Percentiles rank a stretch among this genome's conserved stretches.
These are phyloP conservation scores for Blastobotrys aristatus DNA, from an alignment of 1,139 yeast species.

Conservation along the genomic window DNA sequence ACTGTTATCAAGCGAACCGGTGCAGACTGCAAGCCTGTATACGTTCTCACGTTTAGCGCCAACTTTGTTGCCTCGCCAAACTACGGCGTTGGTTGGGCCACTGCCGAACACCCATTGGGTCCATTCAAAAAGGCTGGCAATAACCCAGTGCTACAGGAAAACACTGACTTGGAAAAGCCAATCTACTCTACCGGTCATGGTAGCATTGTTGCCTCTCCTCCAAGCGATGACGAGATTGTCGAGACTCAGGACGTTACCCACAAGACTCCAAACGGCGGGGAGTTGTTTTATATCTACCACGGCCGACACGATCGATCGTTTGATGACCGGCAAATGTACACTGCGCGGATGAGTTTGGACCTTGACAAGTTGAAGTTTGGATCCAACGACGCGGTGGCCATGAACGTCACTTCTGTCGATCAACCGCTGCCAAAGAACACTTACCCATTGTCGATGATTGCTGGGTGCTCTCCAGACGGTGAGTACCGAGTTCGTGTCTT, in stretches of 20 bases:
- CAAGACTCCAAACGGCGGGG: not conserved
- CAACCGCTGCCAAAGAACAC: not conserved
- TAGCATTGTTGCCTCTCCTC: not conserved
- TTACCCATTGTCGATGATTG: not conserved
- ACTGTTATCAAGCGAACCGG: not conserved
- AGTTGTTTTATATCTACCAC: not conserved
- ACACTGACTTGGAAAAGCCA: not conserved
- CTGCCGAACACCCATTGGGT: not conserved
- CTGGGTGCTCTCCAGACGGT: not conserved
- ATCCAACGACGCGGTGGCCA: not conserved
- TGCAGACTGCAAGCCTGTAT: not conserved
- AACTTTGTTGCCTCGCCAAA: not conserved
- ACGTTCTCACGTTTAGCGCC: not conserved
- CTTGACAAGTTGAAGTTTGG: not conserved
- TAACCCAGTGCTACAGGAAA: not conserved
- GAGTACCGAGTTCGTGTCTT: not conserved
- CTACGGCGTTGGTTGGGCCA: not conserved
- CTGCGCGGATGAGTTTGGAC: not conserved
- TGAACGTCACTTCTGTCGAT: not conserved
- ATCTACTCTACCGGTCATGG: not conserved
- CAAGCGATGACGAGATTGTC: not conserved
- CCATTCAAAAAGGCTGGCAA: not conserved
- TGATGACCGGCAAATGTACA: not conserved
- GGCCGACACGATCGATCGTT: not conserved
- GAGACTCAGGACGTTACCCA: not conserved